Base-by-base conservation (phyloP, 129 eudicot species). In the Lactuca sativa region DNA sequence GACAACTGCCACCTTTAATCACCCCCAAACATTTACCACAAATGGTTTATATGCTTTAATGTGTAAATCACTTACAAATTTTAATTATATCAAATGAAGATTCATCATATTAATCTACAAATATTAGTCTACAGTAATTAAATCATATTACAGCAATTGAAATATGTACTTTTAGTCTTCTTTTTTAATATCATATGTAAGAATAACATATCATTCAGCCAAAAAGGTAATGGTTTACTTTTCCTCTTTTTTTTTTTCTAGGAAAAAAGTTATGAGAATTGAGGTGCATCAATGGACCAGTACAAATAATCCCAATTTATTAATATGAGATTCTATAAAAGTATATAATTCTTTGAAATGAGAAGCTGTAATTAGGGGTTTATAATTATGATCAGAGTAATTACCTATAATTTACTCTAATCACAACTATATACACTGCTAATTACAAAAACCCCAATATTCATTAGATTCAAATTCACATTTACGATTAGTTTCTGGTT, bases 11-110 rank as follows among this genome's bases (percentile, higher is more conserved):
- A n/a, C 37, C 33, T 77, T 76, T 70, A 37, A 53, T 59, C 55
- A 53, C 52, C 69, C 69, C 65, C 60, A 62, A 62, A 77, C 43
- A 69, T 69, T 40, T 69, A 62, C 76, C 60, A 77, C 71, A 69
- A 54, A 69, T 62, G 66, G 76, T 21, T 21, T 62, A 77, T 60
- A 61, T 49, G 21, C 21, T 21, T 21, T 21, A 21, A 1, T 21
- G 21, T 21, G 21, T 21, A 21, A 21, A 21, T 21, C 21, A 21
- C 21, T 21, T 21, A 21, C 0, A 21, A 21, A 21, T 0, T 21
- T 21, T 21, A 21, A 21, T 21, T 21, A 21, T 21, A 21, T 21
- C 21, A 21, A 21, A 21, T 21, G 21, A 21, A 21, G 21, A 21
- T 21, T 21, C 21, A 21, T 21, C 21, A 21, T 21, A 21, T 21